Evolutionary conservation across 192 early-diverging fungal genomes (phyloP).

Genomic region (Obelidium mucronatum): DNA sequence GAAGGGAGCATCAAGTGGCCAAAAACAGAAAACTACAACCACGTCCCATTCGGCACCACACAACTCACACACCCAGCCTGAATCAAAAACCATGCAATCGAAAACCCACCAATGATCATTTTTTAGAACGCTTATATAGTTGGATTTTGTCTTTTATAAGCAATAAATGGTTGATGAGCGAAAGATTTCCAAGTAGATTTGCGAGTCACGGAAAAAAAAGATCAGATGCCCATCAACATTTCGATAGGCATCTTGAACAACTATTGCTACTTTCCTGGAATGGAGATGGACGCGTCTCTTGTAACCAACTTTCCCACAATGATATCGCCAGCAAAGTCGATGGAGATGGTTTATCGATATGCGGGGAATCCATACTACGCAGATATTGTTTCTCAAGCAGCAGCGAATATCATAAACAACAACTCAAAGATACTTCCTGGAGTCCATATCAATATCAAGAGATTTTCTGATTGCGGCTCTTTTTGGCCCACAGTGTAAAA

Average conservation of each 20-base stretch:
- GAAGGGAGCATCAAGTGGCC: no score
- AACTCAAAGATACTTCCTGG: neutral
- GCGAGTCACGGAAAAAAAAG: no score
- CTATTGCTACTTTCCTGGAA: conserved; percentile 6
- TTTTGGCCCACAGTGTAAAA: neutral
- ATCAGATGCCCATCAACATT: conserved; percentile 14
- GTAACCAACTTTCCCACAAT: conserved; percentile 1
- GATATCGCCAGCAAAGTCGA: neutral
- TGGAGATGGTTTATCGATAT: neutral
- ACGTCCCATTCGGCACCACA: no score
- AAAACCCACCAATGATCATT: no score
- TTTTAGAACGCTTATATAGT: no score
- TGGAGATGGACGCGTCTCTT: neutral
- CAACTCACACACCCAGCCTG: no score
- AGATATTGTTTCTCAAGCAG: neutral
- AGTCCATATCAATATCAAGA: conserved; percentile 10
- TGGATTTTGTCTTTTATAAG: no score
- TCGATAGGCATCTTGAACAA: neutral
- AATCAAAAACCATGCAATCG: no score
- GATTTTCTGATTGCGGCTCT: conserved; percentile 13
- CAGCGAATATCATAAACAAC: neutral
- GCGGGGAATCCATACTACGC: neutral
- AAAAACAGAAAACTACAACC: no score
- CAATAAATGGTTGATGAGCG: no score
- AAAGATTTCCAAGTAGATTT: no score